These are phyloP conservation scores for Phytophthora megakarya DNA, from an alignment of 352 stramenopile species.

Conservation along the genomic window DNA sequence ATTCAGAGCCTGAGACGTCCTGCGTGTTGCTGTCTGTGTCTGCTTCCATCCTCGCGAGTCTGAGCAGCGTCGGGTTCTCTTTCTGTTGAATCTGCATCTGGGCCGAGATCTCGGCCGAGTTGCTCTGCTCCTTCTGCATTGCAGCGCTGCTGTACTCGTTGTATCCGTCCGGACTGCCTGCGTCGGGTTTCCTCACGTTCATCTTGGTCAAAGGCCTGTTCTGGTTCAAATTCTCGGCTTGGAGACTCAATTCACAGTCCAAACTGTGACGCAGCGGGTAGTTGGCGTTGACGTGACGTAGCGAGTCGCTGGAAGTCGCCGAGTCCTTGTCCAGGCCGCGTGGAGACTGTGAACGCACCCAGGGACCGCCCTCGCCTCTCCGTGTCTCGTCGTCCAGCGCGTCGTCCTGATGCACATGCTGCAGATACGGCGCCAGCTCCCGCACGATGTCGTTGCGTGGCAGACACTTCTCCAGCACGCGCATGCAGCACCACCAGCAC, in stretches of 20 bases:
- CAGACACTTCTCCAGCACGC: constrained; percentile 84
- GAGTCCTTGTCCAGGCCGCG: constrained; percentile 67
- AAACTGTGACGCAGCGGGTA: constrained; percentile 39
- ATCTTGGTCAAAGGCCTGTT: constrained; percentile 33
- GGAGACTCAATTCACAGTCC: constrained; percentile 42
- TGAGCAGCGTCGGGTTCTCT: constrained; percentile 27
- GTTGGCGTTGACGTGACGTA: constrained; percentile 53
- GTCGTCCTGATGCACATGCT: constrained; percentile 85
- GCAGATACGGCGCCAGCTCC: constrained; percentile 83
- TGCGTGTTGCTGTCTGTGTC: constrained; percentile 35
- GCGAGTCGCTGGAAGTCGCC: constrained; percentile 63
- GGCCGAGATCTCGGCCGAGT: constrained; percentile 21
- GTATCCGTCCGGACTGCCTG: constrained; percentile 7
- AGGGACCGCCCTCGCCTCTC: constrained; percentile 43
- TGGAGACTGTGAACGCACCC: constrained; percentile 52
- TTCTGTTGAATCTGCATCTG: constrained; percentile 22
- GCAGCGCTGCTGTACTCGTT: constrained; percentile 18
- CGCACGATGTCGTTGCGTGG: constrained; percentile 88
- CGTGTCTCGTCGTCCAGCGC: constrained; percentile 59
- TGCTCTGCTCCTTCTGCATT: constrained; percentile 29
- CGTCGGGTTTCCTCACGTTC: constrained; percentile 36
- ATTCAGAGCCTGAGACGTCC: constrained; percentile 42
- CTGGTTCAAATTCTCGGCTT: constrained; percentile 12
- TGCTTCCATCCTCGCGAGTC: constrained; percentile 25
- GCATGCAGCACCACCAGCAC: constrained; percentile 91